Base-by-base conservation (phyloP, 2,329 filamentous ascomycete genomes). In the Hymenoscyphus salicellus region DNA sequence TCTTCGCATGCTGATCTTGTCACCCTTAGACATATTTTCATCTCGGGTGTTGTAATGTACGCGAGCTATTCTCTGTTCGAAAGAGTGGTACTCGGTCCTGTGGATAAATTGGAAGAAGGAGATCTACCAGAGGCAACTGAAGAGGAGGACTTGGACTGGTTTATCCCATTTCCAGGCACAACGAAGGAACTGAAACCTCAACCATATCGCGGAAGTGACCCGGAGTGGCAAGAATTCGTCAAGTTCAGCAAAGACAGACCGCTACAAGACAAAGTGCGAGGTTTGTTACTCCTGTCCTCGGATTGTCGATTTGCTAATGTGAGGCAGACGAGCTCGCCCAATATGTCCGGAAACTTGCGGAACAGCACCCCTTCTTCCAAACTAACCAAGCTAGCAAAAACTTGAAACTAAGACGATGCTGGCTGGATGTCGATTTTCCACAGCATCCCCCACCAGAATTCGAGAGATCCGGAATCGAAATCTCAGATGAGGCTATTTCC, bases 341-440 rank as follows among this genome's bases (percentile, higher is more conserved):
- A 4, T 70, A 79, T n/a, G 79, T 81, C 8, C 72, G 78, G 33
- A 71, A 70, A 36, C 74, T 80, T 14, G 79, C 83, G 1, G 77
- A 79, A 32, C 77, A 60, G 72, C 79, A 82, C 64, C 77, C 79
- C 0, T 63, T 80, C 2, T 73, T 86, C n/a, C 46, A 26, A 52
- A 75, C 69, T 8, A 70, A 76, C 2, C 75, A 79, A 38, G 79
- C 79, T 36, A 86, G 85, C 10, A 78, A 78, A 30, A 76, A 80
- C 0, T 79, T 85, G 58, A 78, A 77, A 43, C 66, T 88, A 33
- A 79, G 78, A 38, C 81, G 81, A 63, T 79, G 65, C 38, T 89
- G 86, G 87, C 78, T 90, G 32, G 82, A 89, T 49, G 78, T 89
- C 30, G 80, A 86, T 59, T 89, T 84, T 67, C 88, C 88, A 0